phyloP scores from a whole-genome alignment of 768 basidiomycete species.

The Pulveroboletus sp. region DNA sequence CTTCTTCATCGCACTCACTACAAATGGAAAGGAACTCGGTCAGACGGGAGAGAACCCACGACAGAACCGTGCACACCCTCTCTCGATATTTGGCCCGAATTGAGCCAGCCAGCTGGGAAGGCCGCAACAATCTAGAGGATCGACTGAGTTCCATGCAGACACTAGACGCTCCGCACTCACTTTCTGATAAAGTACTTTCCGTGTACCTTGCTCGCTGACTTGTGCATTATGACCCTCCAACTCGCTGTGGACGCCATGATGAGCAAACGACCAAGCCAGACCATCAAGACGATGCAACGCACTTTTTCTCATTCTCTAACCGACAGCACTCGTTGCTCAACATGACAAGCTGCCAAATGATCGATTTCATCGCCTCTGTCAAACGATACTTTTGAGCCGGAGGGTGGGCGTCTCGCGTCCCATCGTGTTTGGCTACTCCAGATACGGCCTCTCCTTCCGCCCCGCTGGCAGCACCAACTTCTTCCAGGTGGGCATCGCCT shows the following conservation, averaged over 20 bases:
- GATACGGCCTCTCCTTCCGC: conserved; percentile 23
- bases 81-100: conserved; percentile 79
- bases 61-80: conserved; percentile 54
- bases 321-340: conserved; percentile 81
- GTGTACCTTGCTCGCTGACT: conserved; percentile 75
- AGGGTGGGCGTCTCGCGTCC: conserved; percentile 45
- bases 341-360: conserved; percentile 76
- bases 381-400: conserved; percentile 74
- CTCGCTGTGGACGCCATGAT: conserved; percentile 27
- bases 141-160: background rate
- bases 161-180: conserved; percentile 29
- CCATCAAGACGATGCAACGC: background rate
- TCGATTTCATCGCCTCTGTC: conserved; percentile 75
- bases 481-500: conserved; percentile 28
- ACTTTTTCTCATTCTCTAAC: conserved; percentile 63
- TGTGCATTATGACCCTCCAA: conserved; percentile 66
- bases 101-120: conserved; percentile 83
- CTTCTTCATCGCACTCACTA: conserved; percentile 86
- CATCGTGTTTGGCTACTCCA: conserved; percentile 24
- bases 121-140: conserved; percentile 60
- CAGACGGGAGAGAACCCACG: background rate
- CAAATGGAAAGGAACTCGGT: background rate
- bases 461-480: conserved; percentile 25
- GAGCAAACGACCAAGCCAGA: background rate
- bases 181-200: conserved; percentile 79